Evolutionary conservation across 2,329 filamentous ascomycete species (phyloP), one percentile per base, ranked within the genome.

Genomic region (Herpotrichia juniperi): DNA sequence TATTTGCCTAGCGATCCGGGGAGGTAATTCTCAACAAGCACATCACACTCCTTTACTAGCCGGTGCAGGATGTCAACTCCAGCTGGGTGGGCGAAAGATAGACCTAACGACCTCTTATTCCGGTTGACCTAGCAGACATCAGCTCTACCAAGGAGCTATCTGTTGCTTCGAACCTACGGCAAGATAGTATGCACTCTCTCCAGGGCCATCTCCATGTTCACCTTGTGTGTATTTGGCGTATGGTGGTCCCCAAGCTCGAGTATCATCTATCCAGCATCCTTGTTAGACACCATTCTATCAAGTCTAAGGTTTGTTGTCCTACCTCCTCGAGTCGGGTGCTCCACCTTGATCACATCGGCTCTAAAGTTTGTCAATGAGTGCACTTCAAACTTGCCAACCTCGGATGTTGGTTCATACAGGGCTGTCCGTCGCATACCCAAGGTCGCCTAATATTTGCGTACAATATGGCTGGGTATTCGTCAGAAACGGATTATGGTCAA

Each of bases 1-100:
- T 99, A 99, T 76, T 96, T 97, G 70, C 89, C 89, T 12, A 99
- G 79, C 0, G 89, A 87, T 1, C 91, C 92, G 0, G 94, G 94
- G 0, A 99, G 85, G 71, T 97, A 99, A 69, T 99, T 99, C 72
- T 99, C 94, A 0, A 99, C 94, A 1, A 99, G 80, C 5, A 99
- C 88, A 71, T 99, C 94, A 68, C 90, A 94, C 69, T 91, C 87
- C 54, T 87, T 87, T 1, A 86, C 91, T 0, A 99, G 83, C 63
- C 87, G 87, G 75, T 97, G 93, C 4, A 99, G 80, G 51, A 99
- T 92, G 11, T 90, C 85, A 21, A 96, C 88, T 7, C 94, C 94
- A 1, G 87, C 83, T 24, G 87, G 83, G 64, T 96, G 87, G 63
- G 94, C 90, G 68, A 99, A 99, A 0, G 93, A 97, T 1, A 99